Base-by-base conservation (phyloP, 2,329 filamentous ascomycete species). In the Mariannaea elegans region DNA sequence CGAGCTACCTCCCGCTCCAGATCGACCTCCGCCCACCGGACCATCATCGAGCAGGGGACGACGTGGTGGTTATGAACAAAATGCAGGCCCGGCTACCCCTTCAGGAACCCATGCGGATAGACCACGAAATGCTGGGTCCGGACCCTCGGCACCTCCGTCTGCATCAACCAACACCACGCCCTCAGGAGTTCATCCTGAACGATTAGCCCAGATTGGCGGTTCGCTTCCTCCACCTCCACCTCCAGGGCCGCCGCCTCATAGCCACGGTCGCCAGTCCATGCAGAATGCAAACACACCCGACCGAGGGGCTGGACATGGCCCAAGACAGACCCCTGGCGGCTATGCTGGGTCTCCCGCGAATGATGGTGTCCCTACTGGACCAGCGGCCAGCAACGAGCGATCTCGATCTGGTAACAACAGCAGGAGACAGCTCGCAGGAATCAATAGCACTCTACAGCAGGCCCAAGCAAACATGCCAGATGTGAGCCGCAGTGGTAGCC, bases 391-490 rank as follows among this genome's bases (percentile, higher is more conserved):
- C 8, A 71, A 71, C 18, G 78, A 82, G 24, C 74, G 80, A 27
- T 59, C 66, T 23, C 66, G 73, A 34, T 70, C 69, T 24, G 75
- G 64, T 55, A 59, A 59, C 65, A 80, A 82, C 27, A 78, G 81
- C 16, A 77, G 80, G 59, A 78, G 86, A 57, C 84, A 88, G 65
- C 76, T 89, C 27, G 82, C 82, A 12, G 82, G 84, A 44, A 88
- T 90, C 59, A 87, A 88, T 65, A 86, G 76, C 62, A 85, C 81
- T 49, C 78, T 88, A 4, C 82, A 84, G 64, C 81, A 84, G 71
- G 80, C 80, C 1, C 82, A 81, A 69, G 70, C 67, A 72, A 83
- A 66, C 64, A 78, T 69, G 76, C 77, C 71, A 1, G 76, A 77
- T 1, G 49, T 63, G 32, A 73, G 70, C 21, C 77, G 76, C 23